A percentile compares a stretch with the other conserved stretches of the same genome.
These are phyloP conservation scores for Pythium brachiatum DNA, from an alignment of 352 stramenopile genomes.

Conservation along the genomic window DNA sequence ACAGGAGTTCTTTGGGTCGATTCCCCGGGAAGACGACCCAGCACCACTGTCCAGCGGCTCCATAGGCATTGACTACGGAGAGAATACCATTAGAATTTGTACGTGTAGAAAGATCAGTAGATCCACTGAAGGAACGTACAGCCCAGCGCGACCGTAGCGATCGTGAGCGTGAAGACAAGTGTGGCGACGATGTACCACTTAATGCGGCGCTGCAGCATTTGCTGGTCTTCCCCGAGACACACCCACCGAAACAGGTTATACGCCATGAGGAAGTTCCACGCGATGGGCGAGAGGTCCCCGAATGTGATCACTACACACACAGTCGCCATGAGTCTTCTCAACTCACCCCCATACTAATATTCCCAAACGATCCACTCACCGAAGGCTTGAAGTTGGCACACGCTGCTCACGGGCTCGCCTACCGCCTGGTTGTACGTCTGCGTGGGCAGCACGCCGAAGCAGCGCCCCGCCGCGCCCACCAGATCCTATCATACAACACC, in stretches of 20 bases:
- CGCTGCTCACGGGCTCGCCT: slow-evolving; percentile 47
- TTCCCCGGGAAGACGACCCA: slow-evolving; percentile 62
- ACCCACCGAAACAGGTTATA: slow-evolving; percentile 83
- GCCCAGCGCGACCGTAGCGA: slow-evolving; percentile 45
- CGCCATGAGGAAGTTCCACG: slow-evolving; percentile 85
- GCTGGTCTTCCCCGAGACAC: slow-evolving; percentile 77
- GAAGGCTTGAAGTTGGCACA: slow-evolving; percentile 75
- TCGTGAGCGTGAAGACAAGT: slow-evolving; percentile 56
- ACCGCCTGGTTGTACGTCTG: slow-evolving; percentile 57
- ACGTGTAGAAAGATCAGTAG: too few relatives aligned
- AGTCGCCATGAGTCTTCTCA: background rate
- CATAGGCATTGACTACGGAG: slow-evolving; percentile 53
- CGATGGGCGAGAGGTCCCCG: slow-evolving; percentile 66
- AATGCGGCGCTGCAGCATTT: slow-evolving; percentile 80
- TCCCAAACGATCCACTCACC: slow-evolving; percentile 29
- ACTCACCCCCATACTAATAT: background rate
- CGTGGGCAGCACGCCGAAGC: slow-evolving; percentile 65
- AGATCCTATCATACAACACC: slow-evolving; percentile 43
- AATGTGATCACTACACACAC: slow-evolving; percentile 66
- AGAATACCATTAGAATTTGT: too few relatives aligned
- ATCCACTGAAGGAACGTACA: slow-evolving; percentile 24
- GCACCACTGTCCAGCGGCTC: slow-evolving; percentile 72
- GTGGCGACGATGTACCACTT: slow-evolving; percentile 74
- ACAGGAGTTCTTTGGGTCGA: slow-evolving; percentile 53
- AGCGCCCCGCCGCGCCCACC: slow-evolving; percentile 60